A percentile compares a stretch with the other conserved stretches of the same genome.
These are phyloP conservation scores for Metschnikowia aberdeeniae DNA, from an alignment of 805 yeast species.

Conservation along the genomic window DNA sequence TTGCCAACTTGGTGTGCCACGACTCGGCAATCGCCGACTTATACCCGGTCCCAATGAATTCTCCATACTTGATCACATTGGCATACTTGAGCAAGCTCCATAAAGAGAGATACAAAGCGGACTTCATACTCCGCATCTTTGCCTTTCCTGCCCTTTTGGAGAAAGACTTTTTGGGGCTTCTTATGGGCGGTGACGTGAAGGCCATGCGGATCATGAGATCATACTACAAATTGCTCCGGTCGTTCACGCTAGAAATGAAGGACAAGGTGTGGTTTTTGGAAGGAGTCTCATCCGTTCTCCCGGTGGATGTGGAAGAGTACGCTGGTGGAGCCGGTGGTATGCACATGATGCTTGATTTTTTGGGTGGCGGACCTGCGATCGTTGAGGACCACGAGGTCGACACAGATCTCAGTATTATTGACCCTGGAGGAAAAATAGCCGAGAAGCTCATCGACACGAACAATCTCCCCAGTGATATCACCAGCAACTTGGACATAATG, in stretches of 20 bases:
- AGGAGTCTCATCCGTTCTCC: constrained; percentile 75
- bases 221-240: constrained; percentile 75
- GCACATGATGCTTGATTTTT: constrained; percentile 87
- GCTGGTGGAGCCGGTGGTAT: constrained; percentile 84
- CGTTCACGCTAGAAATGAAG: constrained; percentile 81
- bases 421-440: constrained; percentile 41
- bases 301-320: constrained; percentile 87
- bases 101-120: constrained; percentile 76
- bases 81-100: constrained; percentile 83
- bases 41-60: constrained; percentile 77
- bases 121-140: constrained; percentile 80
- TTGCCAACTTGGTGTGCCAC: constrained; percentile 69
- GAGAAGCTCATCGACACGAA: constrained; percentile 51
- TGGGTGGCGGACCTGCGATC: constrained; percentile 60
- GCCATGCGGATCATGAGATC: constrained; percentile 91
- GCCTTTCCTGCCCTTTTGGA: constrained; percentile 92
- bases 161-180: constrained; percentile 66
- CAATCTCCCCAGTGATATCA: constrained; percentile 53
- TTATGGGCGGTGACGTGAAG: constrained; percentile 79
- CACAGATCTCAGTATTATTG: constrained; percentile 38
- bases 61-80: constrained; percentile 84
- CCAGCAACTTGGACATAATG: constrained; percentile 48
- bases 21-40: constrained; percentile 81
- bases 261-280: constrained; percentile 92
- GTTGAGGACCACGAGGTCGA: constrained; percentile 36